A percentile compares a stretch with the other conserved stretches of the same genome.
phyloP scores from a whole-genome alignment of 2,329 filamentous ascomycete genomes.

The Fusarium paranaense region DNA sequence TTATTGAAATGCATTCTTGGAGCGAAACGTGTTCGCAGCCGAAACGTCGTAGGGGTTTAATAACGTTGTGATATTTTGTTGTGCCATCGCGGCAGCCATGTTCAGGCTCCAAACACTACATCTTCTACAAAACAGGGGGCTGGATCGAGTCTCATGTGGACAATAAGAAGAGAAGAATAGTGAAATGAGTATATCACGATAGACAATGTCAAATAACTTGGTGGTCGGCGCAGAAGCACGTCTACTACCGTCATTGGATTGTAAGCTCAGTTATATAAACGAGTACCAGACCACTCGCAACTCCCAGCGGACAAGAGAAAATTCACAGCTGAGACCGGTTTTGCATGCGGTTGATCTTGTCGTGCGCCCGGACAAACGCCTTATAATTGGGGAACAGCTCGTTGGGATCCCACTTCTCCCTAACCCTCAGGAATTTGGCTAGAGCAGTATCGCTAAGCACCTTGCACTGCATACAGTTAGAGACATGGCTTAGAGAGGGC shows the following conservation, averaged over 20 bases:
- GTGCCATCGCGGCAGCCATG: not conserved
- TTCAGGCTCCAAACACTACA: not conserved
- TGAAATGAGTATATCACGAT: not conserved
- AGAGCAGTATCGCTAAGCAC: conserved; percentile 13
- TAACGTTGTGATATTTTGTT: not conserved
- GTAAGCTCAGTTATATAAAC: not conserved
- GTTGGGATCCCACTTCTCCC: conserved; percentile 27
- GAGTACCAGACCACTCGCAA: not conserved
- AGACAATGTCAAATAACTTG: not conserved
- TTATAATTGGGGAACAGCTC: conserved; percentile 28
- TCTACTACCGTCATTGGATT: not conserved
- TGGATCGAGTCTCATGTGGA: not conserved
- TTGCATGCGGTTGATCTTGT: conserved; percentile 17
- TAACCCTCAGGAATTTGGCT: conserved; percentile 20
- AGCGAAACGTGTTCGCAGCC: not conserved
- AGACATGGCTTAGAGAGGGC: not conserved
- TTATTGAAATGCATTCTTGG: not conserved
- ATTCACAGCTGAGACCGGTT: conserved; percentile 7
- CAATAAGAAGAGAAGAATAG: not conserved
- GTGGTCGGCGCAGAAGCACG: not conserved
- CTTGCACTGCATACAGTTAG: conserved; percentile 2
- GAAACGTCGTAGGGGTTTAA: not conserved
- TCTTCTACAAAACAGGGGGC: not conserved
- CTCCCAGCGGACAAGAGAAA: not conserved
- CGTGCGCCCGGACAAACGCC: conserved; percentile 11